Base-by-base conservation (phyloP, 441 rosid species). In the Sinapis alba region DNA sequence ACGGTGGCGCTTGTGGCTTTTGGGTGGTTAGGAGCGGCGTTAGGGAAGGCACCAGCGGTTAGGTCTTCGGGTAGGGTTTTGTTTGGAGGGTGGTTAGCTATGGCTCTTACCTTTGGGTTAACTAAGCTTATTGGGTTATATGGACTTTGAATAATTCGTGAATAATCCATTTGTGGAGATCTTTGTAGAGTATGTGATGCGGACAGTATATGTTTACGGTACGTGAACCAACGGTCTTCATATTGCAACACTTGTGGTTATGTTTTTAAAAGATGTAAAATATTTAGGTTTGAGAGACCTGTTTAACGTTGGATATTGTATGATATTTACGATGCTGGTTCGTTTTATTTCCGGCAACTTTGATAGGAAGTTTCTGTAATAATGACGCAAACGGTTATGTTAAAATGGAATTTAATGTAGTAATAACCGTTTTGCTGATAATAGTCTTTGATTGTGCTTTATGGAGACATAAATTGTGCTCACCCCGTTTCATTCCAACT, bases 31-130 rank as follows among this genome's bases (percentile, higher is more conserved):
- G 96, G 96, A 2, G 92, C 98, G 1, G 84, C 85, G 41, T 38
- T 94, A 62, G 98, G 98, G 59, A 88, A 88, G 66, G 89, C 89
- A 0, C 89, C 96, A 0, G 79, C 20, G 57, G 72, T 83, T 23
- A 83, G 75, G 82, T 89, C 98, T 2, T 63, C 87, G 3, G 65
- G 57, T 38, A 87, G 98, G 85, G 96, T 91, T 73, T 73, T 94
- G 75, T 51, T 90, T 12, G 98, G 98, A 28, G 98, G 98, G 0
- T 88, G 96, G 94, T 32, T 94, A 7, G 98, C 98, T 43, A 94
- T 94, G 97, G 98, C 93, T 24, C 63, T 88, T 13, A 94, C 98
- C 28, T 94, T 79, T 78, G 98, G 94, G 4, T 78, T 91, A n/a
- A 91, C 97, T 62, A 91, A 83, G 84, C 78, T 86, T 75, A 85